Percentiles rank a stretch among this genome's conserved stretches.
Evolutionary conservation across 176 grass and related monocot genomes (phyloP).

Genomic region (Otatea glauca): DNA sequence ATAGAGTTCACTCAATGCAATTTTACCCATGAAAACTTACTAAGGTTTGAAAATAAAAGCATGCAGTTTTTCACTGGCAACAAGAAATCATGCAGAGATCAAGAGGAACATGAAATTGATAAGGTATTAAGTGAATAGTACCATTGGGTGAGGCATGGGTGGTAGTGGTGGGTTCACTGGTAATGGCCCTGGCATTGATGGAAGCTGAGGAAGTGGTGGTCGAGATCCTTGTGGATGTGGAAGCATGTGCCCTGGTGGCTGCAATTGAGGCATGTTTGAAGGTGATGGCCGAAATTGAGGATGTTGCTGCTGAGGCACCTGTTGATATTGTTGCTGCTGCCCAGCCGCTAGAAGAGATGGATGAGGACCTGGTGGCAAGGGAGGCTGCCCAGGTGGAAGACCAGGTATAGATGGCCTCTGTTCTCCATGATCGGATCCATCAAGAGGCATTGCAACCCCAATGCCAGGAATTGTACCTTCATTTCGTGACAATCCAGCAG

Average conservation of each 20-base stretch:
- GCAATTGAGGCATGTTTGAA: conserved; percentile 76
- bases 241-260: conserved; percentile 78
- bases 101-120: background rate
- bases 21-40: background rate
- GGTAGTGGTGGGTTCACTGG: conserved; percentile 74
- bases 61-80: conserved; percentile 1
- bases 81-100: background rate
- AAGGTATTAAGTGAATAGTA: conserved; percentile 47
- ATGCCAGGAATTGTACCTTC: conserved; percentile 93
- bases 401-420: conserved; percentile 66
- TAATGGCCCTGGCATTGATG: conserved; percentile 55
- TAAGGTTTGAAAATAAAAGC: background rate
- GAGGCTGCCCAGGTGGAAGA: conserved; percentile 80
- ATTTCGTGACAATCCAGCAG: conserved; percentile 65
- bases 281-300: conserved; percentile 66
- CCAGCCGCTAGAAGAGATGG: conserved; percentile 85
- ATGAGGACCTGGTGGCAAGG: conserved; percentile 93
- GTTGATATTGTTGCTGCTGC: conserved; percentile 85
- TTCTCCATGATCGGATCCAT: conserved; percentile 76
- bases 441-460: conserved; percentile 75
- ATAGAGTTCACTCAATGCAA: background rate
- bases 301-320: conserved; percentile 78
- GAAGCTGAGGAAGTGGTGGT: conserved; percentile 58
- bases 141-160: conserved; percentile 85
- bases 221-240: conserved; percentile 73